Percentiles rank a stretch among this genome's conserved stretches.
These are phyloP conservation scores for Penicillium brevicompactum DNA, from an alignment of 2,329 filamentous ascomycete species.

Conservation along the genomic window DNA sequence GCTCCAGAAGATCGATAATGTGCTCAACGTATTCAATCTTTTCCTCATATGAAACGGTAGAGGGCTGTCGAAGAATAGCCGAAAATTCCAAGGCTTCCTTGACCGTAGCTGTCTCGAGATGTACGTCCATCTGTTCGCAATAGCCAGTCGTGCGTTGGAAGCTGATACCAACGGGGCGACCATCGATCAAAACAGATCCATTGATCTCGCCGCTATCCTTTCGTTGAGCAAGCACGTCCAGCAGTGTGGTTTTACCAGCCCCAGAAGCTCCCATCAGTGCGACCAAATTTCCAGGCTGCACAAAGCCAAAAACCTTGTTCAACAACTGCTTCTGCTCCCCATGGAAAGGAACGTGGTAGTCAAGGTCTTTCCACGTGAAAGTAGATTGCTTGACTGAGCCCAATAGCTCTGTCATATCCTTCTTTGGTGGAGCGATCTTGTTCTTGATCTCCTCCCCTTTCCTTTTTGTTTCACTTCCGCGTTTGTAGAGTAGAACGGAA, in stretches of 20 bases:
- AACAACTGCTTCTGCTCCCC: conserved; percentile 52
- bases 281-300: conserved; percentile 73
- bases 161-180: conserved; percentile 42
- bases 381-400: conserved; percentile 68
- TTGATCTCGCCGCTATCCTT: conserved; percentile 46
- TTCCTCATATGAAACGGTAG: conserved; percentile 55
- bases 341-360: conserved; percentile 62
- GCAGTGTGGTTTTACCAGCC: conserved; percentile 58
- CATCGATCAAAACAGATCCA: conserved; percentile 48
- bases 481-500: conserved; percentile 37
- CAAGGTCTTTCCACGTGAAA: conserved; percentile 81
- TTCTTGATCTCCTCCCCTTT: background rate
- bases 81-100: conserved; percentile 66
- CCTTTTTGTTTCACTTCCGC: conserved; percentile 28
- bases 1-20: conserved; percentile 66
- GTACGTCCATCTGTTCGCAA: conserved; percentile 65
- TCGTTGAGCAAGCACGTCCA: conserved; percentile 47
- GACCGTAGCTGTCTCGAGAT: conserved; percentile 65
- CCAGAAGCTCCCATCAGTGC: conserved; percentile 83
- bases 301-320: conserved; percentile 67
- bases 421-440: background rate
- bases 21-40: conserved; percentile 67
- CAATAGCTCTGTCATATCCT: conserved; percentile 11
- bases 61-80: conserved; percentile 62
- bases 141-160: conserved; percentile 56